phyloP scores from a whole-genome alignment of 257 asterid species.

The Fraxinus americana region DNA sequence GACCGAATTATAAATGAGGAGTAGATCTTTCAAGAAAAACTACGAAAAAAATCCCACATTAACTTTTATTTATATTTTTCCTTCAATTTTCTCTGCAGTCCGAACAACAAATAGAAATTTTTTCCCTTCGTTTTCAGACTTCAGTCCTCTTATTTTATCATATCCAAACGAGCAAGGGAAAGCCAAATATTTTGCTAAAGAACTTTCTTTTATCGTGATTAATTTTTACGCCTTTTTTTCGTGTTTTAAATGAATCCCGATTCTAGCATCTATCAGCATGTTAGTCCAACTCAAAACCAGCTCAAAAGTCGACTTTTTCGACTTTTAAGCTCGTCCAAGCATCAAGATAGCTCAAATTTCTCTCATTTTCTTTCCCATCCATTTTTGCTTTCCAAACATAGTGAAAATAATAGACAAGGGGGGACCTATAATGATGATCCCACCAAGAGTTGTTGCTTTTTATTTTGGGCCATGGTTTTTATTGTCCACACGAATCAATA shows the following conservation, averaged over 20 bases:
- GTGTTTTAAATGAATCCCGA: neutral
- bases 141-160: neutral
- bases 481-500: neutral
- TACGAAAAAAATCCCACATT: neutral
- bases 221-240: neutral
- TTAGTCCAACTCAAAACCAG: neutral
- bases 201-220: too few relatives aligned
- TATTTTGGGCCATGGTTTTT: neutral
- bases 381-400: neutral
- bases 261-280: neutral
- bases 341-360: neutral
- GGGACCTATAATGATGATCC: neutral
- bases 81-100: neutral
- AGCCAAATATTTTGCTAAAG: too few relatives aligned
- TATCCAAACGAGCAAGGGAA: neutral
- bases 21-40: neutral
- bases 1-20: too few relatives aligned
- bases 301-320: neutral
- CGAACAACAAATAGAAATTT: neutral
- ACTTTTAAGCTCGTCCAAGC: neutral
- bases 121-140: neutral
- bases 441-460: neutral
- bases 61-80: neutral
- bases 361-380: neutral
- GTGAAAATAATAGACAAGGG: neutral